Conservation (phyloP, 768 basidiomycete genomes). For the Termitomyces titanicus region DNA sequence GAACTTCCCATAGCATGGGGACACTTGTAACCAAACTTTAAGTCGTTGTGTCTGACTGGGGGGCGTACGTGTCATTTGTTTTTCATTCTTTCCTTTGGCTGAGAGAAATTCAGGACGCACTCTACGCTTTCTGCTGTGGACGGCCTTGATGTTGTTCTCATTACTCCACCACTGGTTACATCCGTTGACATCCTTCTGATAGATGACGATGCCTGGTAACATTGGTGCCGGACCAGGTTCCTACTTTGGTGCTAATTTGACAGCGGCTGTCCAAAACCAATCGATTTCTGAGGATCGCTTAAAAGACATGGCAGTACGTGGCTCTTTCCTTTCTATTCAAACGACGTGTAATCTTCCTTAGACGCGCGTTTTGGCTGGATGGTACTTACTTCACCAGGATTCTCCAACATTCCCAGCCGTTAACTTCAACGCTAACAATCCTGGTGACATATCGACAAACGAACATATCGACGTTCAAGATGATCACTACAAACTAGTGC, state of each 20-base stretch:
- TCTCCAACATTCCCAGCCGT: conserved; percentile 53
- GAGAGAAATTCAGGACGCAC: conserved; percentile 31
- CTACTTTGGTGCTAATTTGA: conserved; percentile 67
- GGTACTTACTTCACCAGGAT: conserved; percentile 69
- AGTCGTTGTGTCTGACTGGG: conserved; percentile 76
- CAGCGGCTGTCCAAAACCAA: conserved; percentile 64
- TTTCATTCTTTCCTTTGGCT: background rate
- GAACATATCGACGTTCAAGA: conserved; percentile 64
- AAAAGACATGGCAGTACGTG: conserved; percentile 65
- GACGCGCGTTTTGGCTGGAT: conserved; percentile 73
- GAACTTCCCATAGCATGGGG: background rate
- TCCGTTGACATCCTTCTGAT: background rate
- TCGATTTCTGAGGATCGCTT: conserved; percentile 62
- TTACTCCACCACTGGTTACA: background rate
- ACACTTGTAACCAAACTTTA: background rate
- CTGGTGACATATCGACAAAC: conserved; percentile 50
- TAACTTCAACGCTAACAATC: conserved; percentile 68
- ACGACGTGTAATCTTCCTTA: conserved; percentile 13
- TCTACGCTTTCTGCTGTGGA: conserved; percentile 58
- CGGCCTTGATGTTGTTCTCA: conserved; percentile 61
- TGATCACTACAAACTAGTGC: conserved; percentile 64
- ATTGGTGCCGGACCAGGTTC: conserved; percentile 32
- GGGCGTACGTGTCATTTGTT: conserved; percentile 35
- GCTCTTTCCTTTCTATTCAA: background rate
- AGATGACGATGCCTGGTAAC: conserved; percentile 75